These are phyloP conservation scores for Rhododendron ferrugineum DNA, from an alignment of 148 eudicot genomes.

Conservation along the genomic window DNA sequence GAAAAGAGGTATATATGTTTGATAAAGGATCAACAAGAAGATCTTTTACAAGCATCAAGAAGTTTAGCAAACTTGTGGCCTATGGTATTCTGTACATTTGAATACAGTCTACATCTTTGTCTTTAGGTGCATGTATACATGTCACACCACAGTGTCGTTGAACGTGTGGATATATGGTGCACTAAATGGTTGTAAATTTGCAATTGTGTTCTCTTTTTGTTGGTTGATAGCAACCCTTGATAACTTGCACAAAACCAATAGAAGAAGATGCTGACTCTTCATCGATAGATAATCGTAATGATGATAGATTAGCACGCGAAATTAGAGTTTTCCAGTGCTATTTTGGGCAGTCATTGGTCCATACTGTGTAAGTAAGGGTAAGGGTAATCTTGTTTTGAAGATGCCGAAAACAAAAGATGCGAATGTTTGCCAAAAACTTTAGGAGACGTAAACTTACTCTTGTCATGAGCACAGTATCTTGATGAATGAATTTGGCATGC, in stretches of 20 bases:
- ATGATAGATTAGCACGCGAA: not conserved
- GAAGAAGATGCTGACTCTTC: not conserved
- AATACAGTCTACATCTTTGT: not conserved
- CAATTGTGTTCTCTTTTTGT: not conserved
- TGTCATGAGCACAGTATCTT: not conserved
- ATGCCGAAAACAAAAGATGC: too few relatives aligned
- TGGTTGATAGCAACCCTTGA: not conserved
- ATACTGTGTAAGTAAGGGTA: not conserved
- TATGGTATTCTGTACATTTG: not conserved
- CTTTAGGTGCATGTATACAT: not conserved
- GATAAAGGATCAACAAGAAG: not conserved
- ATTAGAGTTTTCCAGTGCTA: not conserved
- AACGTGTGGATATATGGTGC: not conserved
- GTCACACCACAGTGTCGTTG: not conserved
- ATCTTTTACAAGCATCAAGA: not conserved
- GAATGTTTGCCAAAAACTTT: not conserved
- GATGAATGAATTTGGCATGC: not conserved
- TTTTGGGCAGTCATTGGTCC: not conserved
- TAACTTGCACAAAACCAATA: not conserved
- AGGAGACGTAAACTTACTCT: not conserved
- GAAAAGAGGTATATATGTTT: not conserved
- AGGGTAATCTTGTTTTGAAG: not conserved
- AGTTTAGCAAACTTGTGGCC: not conserved
- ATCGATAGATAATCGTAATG: not conserved
- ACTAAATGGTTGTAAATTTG: not conserved